A percentile compares a stretch with the other conserved stretches of the same genome.
Evolutionary conservation across 257 asterid genomes (phyloP).

Genomic region (Oldenlandia corymbosa): DNA sequence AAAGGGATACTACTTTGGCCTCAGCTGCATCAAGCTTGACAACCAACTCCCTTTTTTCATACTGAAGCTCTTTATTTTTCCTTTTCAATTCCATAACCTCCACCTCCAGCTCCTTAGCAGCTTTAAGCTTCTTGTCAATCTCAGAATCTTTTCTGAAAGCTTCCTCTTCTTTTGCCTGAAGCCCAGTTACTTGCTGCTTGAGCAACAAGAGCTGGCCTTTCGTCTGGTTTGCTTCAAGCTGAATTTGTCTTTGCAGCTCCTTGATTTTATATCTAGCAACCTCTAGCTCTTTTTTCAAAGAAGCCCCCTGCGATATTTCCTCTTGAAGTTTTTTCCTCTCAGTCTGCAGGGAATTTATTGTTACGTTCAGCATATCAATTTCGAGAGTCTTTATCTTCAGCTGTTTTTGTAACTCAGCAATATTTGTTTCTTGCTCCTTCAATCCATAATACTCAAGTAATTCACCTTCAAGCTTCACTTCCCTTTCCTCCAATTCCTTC

Average conservation of each 20-base stretch:
- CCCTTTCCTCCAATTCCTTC: slow-evolving; percentile 84
- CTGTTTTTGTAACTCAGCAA: slow-evolving; percentile 73
- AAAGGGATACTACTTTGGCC: slow-evolving; percentile 54
- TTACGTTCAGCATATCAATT: slow-evolving; percentile 77
- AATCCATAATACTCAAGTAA: slow-evolving; percentile 81
- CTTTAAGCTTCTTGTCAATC: slow-evolving; percentile 75
- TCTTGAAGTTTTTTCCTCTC: slow-evolving; percentile 93
- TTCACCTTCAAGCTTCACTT: slow-evolving; percentile 91
- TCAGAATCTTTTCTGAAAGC: slow-evolving; percentile 50
- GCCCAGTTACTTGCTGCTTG: slow-evolving; percentile 82
- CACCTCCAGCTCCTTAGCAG: slow-evolving; percentile 68
- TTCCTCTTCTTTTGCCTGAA: slow-evolving; percentile 79
- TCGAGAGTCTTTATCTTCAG: slow-evolving; percentile 80
- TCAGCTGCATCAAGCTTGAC: slow-evolving; percentile 77
- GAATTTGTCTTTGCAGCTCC: slow-evolving; percentile 84
- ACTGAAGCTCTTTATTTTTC: slow-evolving; percentile 89
- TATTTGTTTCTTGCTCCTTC: slow-evolving; percentile 80
- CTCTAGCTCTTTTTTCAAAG: slow-evolving; percentile 67
- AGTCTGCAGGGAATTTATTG: slow-evolving; percentile 70
- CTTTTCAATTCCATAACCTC: slow-evolving; percentile 89
- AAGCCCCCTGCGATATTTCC: slow-evolving; percentile 60
- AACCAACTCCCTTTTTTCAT: slow-evolving; percentile 74
- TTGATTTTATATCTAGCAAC: slow-evolving; percentile 64
- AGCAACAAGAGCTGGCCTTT: slow-evolving; percentile 82
- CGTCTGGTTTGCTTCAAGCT: slow-evolving; percentile 85